phyloP scores from a whole-genome alignment of 192 early-diverging fungal genomes.

The Gonapodya sp. region DNA sequence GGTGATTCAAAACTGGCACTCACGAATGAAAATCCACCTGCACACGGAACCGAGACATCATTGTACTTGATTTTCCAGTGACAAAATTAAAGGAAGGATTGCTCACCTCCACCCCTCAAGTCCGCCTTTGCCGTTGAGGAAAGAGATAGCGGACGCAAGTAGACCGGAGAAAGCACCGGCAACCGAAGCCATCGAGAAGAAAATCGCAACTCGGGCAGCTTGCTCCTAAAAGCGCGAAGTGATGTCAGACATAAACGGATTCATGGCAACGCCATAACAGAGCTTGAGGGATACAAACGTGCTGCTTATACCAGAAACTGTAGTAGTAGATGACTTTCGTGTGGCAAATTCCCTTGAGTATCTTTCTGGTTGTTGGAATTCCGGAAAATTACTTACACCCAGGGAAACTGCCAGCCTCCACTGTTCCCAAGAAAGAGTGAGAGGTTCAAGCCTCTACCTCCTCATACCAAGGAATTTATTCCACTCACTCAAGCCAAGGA shows the following conservation, averaged over 20 bases:
- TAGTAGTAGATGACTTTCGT: conserved; percentile 16
- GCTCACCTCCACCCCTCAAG: conserved; percentile 51
- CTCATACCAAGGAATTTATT: not conserved
- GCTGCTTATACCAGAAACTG: conserved; percentile 46
- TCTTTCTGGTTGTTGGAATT: not conserved
- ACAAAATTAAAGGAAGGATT: too few species aligned
- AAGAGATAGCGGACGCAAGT: conserved; percentile 42
- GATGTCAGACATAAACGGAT: not conserved
- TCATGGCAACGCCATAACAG: not conserved
- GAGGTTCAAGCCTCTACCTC: not conserved
- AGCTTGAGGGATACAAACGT: conserved; percentile 9
- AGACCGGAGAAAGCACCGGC: conserved; percentile 57
- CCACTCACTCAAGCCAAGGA: conserved; percentile 22
- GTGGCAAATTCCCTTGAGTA: too few species aligned
- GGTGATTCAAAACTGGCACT: not conserved
- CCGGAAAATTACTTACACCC: not conserved
- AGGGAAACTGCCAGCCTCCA: not conserved
- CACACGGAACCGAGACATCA: not conserved
- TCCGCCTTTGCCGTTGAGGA: conserved; percentile 38
- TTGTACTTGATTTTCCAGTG: too few species aligned
- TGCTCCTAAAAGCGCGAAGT: conserved; percentile 22
- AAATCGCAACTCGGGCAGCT: conserved; percentile 40
- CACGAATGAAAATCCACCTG: not conserved
- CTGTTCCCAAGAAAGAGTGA: too few species aligned
- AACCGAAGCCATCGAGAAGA: conserved; percentile 40